A percentile compares a stretch with the other conserved stretches of the same genome.
Conservation (phyloP, 2,329 filamentous ascomycete species). For the Colletotrichum brevisporum region DNA sequence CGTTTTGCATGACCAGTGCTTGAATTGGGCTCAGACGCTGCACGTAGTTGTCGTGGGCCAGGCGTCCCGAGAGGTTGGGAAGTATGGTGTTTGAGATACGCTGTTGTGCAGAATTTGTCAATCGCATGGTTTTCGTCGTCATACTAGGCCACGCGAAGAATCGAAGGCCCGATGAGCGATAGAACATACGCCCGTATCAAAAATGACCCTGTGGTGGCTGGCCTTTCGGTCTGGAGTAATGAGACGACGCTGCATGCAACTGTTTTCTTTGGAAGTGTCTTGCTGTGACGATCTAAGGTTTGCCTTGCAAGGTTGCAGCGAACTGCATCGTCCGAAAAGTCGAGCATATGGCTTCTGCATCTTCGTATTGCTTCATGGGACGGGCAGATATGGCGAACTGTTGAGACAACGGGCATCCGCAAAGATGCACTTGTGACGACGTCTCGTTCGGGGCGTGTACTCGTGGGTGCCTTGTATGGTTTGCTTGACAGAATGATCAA, state of each 20-base stretch:
- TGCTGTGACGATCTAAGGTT: background rate
- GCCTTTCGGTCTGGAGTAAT: background rate
- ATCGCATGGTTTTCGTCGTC: too few relatives aligned
- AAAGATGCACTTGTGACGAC: slow-evolving; percentile 9
- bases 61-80: too few relatives aligned
- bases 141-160: too few relatives aligned
- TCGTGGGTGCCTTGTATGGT: background rate
- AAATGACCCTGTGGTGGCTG: background rate
- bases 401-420: background rate
- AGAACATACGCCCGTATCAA: background rate
- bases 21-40: background rate
- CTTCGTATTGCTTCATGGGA: background rate
- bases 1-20: background rate
- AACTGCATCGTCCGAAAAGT: slow-evolving; percentile 19
- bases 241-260: background rate
- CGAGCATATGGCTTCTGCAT: background rate
- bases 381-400: background rate
- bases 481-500: background rate
- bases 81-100: too few relatives aligned
- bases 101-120: too few relatives aligned
- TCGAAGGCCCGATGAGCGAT: background rate
- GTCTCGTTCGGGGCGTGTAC: slow-evolving; percentile 2
- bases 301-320: slow-evolving; percentile 6
- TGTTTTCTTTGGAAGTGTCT: background rate
- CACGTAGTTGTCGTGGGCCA: too few relatives aligned